Evolutionary conservation across 2,329 filamentous ascomycete genomes (phyloP).

Genomic region (Penicillium sp.): DNA sequence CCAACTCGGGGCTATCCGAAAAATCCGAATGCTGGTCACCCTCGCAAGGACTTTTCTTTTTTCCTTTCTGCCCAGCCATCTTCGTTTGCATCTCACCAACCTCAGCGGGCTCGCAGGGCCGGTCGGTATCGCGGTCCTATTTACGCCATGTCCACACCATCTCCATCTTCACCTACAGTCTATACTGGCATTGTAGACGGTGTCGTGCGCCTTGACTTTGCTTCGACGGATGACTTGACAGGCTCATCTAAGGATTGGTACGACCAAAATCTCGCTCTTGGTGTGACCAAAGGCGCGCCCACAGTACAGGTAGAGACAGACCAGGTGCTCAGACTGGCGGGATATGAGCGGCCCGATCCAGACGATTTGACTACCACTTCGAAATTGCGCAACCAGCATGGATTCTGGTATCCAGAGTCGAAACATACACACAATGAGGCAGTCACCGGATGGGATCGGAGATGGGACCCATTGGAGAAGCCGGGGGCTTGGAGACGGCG

Average conservation of each 20-base stretch:
- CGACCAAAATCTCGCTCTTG: slow-evolving; percentile 26
- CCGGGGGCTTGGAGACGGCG: slow-evolving; percentile 27
- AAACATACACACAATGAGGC: slow-evolving; percentile 19
- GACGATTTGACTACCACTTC: slow-evolving; percentile 29
- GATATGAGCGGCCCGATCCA: slow-evolving; percentile 41
- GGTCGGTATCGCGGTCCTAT: slow-evolving; percentile 41
- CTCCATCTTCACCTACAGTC: slow-evolving; percentile 41
- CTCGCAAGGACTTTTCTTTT: slow-evolving; percentile 38
- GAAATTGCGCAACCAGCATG: slow-evolving; percentile 34
- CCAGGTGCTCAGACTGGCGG: slow-evolving; percentile 36
- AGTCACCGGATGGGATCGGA: slow-evolving; percentile 35
- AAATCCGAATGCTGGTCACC: slow-evolving; percentile 4
- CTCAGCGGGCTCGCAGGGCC: slow-evolving; percentile 12
- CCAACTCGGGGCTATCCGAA: slow-evolving; percentile 1
- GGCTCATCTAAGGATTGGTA: slow-evolving; percentile 32
- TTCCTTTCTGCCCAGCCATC: slow-evolving; percentile 35
- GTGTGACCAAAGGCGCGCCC: slow-evolving; percentile 15
- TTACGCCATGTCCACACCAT: slow-evolving; percentile 43
- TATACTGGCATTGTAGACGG: slow-evolving; percentile 43
- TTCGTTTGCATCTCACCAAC: slow-evolving; percentile 3
- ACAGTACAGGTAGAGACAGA: slow-evolving; percentile 7
- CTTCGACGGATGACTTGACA: slow-evolving; percentile 40
- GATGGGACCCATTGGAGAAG: slow-evolving; percentile 32
- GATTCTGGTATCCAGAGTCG: slow-evolving; percentile 20
- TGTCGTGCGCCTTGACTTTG: slow-evolving; percentile 41